Base-by-base conservation (phyloP, 306 rosid genomes). In the Fragaria ananassa region DNA sequence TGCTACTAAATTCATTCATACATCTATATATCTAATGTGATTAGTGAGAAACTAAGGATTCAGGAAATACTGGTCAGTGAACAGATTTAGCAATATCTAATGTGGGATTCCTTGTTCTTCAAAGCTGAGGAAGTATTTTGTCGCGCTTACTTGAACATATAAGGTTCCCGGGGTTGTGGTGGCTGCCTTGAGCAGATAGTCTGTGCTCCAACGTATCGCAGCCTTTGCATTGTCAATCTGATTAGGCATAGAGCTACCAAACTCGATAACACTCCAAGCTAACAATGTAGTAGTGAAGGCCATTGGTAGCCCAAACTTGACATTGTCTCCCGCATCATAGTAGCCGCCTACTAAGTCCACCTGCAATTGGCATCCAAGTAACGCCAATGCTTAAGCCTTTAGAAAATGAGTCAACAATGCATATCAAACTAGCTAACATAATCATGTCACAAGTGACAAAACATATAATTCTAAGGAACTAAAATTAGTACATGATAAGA, bases 271-370 rank as follows among this genome's bases (percentile, higher is more conserved):
- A 76, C 98, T 90, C 98, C 98, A 94, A 57, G 98, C 86, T 65
- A 94, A 71, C 60, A 94, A 61, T 47, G 98, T 94, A 10, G 96
- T 87, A 4, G 96, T 94, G 74, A 94, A 94, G 19, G 98, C 96
- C 97, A 94, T 90, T 65, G 97, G 98, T 27, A 94, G 49, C 34
- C 98, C 98, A 80, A 91, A 94, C 84, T 94, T 91, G 54, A 94
- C 85, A 61, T 94, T 94, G 49, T 94, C 98, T 44, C 97, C 98
- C 8, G 98, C 98, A 86, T 94, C 98, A 83, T 94, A 94, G 79
- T 94, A 94, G 65, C 98, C 98, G 0, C 98, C 98, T 0, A 85
- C 92, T 27, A 91, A 74, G 83, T 91, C 88, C 82, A 91, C 97
- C 98, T 91, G 75, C 77, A 82, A 85, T 83, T 39, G 50, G 46